Conservation (phyloP, 768 basidiomycete species). For the Serendipita sp. region DNA sequence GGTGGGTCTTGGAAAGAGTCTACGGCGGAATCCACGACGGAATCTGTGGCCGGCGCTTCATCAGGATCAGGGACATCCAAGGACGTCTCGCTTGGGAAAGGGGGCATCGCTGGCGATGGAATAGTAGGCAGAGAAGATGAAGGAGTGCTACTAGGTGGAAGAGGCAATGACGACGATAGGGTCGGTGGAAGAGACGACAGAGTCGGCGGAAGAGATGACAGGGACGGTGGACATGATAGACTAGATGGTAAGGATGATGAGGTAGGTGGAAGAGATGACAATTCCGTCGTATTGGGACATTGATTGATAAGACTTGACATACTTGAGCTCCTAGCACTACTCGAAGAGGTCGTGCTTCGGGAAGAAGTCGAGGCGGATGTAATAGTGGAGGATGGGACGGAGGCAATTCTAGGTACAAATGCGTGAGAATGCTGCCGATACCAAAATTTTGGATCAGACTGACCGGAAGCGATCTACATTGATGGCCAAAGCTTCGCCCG, state of each 20-base stretch:
- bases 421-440: not conserved
- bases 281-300: not conserved
- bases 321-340: not conserved
- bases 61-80: not conserved
- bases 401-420: not conserved
- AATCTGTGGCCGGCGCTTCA: not conserved
- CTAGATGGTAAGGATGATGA: not conserved
- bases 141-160: not conserved
- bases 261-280: not conserved
- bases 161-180: not conserved
- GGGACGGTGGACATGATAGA: not conserved
- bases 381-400: not conserved
- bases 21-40: not conserved
- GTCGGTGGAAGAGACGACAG: not conserved
- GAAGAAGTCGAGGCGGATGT: not conserved
- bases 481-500: not conserved
- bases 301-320: not conserved
- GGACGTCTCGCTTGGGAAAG: not conserved
- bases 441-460: not conserved
- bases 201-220: not conserved
- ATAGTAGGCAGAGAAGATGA: not conserved
- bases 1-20: not conserved
- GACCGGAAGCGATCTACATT: slow-evolving; percentile 1
- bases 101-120: not conserved
- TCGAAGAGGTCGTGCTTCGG: not conserved